phyloP scores from a whole-genome alignment of 2,329 filamentous ascomycete species.

The Ophiostoma australiae region DNA sequence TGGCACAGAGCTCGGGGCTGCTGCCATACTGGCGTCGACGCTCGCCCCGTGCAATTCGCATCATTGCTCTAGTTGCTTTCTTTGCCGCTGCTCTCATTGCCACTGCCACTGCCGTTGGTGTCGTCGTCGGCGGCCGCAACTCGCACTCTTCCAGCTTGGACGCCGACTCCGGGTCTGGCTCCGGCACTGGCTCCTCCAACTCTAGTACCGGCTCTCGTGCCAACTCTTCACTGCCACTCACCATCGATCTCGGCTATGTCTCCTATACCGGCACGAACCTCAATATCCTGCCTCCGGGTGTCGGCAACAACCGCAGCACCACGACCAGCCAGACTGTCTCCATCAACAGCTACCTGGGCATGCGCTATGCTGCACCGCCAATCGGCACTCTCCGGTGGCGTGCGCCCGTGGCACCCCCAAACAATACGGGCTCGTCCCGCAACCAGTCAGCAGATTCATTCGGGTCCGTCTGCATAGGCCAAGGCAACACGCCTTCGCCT shows the following conservation, averaged over 20 bases:
- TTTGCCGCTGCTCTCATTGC: background rate
- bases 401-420: constrained; percentile 31
- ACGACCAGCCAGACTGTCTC: background rate
- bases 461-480: background rate
- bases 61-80: background rate
- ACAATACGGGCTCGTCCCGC: background rate
- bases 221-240: background rate
- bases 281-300: background rate
- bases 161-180: background rate
- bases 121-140: background rate
- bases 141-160: background rate
- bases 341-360: constrained; percentile 41
- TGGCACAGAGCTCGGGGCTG: background rate
- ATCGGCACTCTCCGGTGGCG: constrained; percentile 39
- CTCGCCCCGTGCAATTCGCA: background rate
- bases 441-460: background rate
- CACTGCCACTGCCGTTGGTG: background rate
- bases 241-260: background rate
- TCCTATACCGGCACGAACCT: background rate
- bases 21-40: background rate
- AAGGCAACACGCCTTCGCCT: background rate
- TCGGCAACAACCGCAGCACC: constrained; percentile 1
- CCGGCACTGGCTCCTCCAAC: background rate
- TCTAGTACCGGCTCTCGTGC: background rate
- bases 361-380: constrained; percentile 42